Conservation (phyloP, 495 filamentous ascomycete genomes). For the Jackrogersella minutella region DNA sequence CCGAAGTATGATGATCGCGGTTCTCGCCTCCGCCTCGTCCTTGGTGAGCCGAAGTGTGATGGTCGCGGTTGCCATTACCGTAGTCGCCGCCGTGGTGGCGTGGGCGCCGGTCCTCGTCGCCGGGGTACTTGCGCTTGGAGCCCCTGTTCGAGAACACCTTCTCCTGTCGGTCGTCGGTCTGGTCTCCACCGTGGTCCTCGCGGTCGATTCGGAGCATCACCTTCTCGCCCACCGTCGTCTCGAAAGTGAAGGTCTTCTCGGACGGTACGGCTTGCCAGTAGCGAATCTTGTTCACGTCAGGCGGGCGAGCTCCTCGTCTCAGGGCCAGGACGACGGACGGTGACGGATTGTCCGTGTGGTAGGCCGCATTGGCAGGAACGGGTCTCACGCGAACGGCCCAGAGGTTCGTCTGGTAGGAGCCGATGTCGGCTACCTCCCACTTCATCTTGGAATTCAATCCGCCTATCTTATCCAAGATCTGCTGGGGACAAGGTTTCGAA, state of each 20-base stretch:
- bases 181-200: slow-evolving; percentile 64
- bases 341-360: slow-evolving; percentile 75
- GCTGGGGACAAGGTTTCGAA: slow-evolving; percentile 70
- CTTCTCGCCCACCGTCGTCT: slow-evolving; percentile 87
- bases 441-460: slow-evolving; percentile 80
- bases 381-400: slow-evolving; percentile 87
- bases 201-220: slow-evolving; percentile 79
- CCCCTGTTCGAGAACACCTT: slow-evolving; percentile 62
- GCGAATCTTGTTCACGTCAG: slow-evolving; percentile 82
- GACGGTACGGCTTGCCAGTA: slow-evolving; percentile 81
- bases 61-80: slow-evolving; percentile 50
- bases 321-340: slow-evolving; percentile 81
- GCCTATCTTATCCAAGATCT: slow-evolving; percentile 81
- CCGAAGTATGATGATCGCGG: slow-evolving; percentile 49
- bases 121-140: slow-evolving; percentile 63
- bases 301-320: slow-evolving; percentile 73
- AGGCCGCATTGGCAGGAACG: slow-evolving; percentile 66
- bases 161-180: slow-evolving; percentile 68
- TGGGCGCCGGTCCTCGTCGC: slow-evolving; percentile 58
- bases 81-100: slow-evolving; percentile 42
- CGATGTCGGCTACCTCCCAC: slow-evolving; percentile 84
- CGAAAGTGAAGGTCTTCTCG: slow-evolving; percentile 72
- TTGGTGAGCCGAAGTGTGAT: slow-evolving; percentile 49
- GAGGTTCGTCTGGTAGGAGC: slow-evolving; percentile 75
- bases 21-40: slow-evolving; percentile 57